phyloP scores from a whole-genome alignment of 2,329 filamentous ascomycete species.

The Celoporthe dispersa region DNA sequence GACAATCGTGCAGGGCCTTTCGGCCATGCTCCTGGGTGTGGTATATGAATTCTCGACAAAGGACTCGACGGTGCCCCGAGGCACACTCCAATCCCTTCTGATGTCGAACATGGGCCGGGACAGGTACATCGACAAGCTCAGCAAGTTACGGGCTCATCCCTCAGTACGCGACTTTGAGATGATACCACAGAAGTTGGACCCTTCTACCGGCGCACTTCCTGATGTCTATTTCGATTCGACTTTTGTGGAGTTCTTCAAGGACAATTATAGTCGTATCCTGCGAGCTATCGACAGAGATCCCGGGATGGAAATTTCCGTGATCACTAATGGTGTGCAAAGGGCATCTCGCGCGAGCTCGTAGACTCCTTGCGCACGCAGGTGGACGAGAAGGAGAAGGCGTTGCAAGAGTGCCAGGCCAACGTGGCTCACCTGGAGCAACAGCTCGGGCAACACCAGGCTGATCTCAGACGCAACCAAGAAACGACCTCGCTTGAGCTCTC shows the following conservation, averaged over 20 bases:
- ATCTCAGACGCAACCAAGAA: conserved; percentile 70
- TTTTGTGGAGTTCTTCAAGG: conserved; percentile 94
- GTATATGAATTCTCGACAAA: conserved; percentile 98
- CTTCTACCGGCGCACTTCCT: conserved; percentile 60
- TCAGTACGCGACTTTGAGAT: conserved; percentile 90
- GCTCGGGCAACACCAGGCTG: conserved; percentile 73
- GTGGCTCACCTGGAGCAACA: conserved; percentile 54
- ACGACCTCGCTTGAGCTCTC: conserved; percentile 56
- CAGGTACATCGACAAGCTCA: conserved; percentile 82
- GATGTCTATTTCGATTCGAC: conserved; percentile 84
- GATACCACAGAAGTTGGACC: conserved; percentile 69
- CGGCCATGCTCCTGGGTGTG: conserved; percentile 82
- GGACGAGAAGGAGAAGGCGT: conserved; percentile 66
- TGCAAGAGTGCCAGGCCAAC: conserved; percentile 53
- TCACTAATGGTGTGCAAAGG: conserved; percentile 83
- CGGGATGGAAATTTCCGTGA: conserved; percentile 80
- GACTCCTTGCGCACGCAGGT: conserved; percentile 81
- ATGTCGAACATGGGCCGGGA: conserved; percentile 79
- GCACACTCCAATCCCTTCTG: conserved; percentile 79
- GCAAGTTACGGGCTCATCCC: conserved; percentile 75
- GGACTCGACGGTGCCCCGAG: conserved; percentile 86
- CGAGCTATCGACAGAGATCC: conserved; percentile 91
- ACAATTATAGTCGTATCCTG: conserved; percentile 86
- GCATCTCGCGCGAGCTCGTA: conserved; percentile 90
- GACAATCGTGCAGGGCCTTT: conserved; percentile 77